Evolutionary conservation across 2,329 filamentous ascomycete genomes (phyloP).

Genomic region (Penicillium expansum): DNA sequence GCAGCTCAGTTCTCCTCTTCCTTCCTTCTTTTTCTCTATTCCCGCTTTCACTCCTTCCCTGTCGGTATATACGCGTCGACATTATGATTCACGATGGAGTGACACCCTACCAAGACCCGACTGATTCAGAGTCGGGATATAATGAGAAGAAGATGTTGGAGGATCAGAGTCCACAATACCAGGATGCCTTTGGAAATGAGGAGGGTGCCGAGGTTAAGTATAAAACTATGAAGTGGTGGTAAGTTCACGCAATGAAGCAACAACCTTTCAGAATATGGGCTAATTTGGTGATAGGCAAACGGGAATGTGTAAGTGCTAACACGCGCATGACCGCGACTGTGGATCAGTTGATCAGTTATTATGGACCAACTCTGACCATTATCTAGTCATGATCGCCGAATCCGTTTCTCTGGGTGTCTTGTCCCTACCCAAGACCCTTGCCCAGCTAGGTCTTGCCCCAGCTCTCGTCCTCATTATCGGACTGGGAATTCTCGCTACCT

Average conservation of each 20-base stretch:
- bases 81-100: conserved; percentile 19
- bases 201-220: conserved; percentile 22
- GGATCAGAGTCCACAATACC: conserved; percentile 8
- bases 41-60: not conserved
- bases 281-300: conserved; percentile 16
- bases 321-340: not conserved
- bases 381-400: conserved; percentile 24
- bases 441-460: conserved; percentile 20
- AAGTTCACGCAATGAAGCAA: conserved; percentile 1
- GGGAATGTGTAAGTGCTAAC: conserved; percentile 22
- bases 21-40: not conserved
- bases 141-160: conserved; percentile 17
- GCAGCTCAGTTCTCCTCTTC: not conserved
- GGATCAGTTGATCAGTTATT: not conserved
- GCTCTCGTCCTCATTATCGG: conserved; percentile 54
- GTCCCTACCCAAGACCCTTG: conserved; percentile 20
- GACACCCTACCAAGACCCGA: conserved; percentile 10
- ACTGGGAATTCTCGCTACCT: conserved; percentile 56
- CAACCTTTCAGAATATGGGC: not conserved
- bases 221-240: conserved; percentile 27
- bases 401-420: conserved; percentile 23
- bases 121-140: conserved; percentile 20
- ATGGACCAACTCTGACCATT: not conserved
- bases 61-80: conserved; percentile 1
- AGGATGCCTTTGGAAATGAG: conserved; percentile 22